These are phyloP conservation scores for Anthoceros angustus DNA, from an alignment of 225 moss, liverwort and hornwort genomes.

Conservation along the genomic window DNA sequence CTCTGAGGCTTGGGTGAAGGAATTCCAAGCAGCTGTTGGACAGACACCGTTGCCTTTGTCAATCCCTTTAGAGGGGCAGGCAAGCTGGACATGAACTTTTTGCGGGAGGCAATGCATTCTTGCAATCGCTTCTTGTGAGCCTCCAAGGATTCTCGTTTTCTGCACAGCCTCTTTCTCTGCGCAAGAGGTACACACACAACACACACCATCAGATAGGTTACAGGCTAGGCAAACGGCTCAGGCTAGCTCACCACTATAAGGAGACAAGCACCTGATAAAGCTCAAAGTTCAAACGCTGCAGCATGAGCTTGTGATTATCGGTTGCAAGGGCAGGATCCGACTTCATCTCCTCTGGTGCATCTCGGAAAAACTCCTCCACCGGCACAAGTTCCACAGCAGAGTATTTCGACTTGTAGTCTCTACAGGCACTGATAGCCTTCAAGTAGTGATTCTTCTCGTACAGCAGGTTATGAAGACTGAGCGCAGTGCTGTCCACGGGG, in stretches of 20 bases:
- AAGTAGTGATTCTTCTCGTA: constrained; percentile 93
- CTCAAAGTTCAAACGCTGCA: constrained; percentile 86
- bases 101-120: constrained; percentile 51
- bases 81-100: constrained; percentile 74
- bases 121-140: constrained; percentile 68
- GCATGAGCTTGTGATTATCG: constrained; percentile 69
- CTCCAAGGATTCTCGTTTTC: constrained; percentile 61
- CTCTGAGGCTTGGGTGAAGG: constrained; percentile 72
- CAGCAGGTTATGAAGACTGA: constrained; percentile 87
- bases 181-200: no score
- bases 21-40: constrained; percentile 78
- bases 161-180: constrained; percentile 87
- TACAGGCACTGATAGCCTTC: constrained; percentile 95
- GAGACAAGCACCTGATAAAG: constrained; percentile 54
- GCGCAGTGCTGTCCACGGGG: constrained; percentile 78
- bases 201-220: not conserved
- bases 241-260: not conserved
- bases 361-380: constrained; percentile 62
- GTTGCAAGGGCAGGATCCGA: constrained; percentile 44
- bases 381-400: constrained; percentile 79
- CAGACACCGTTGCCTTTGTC: constrained; percentile 92
- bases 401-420: constrained; percentile 87
- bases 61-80: constrained; percentile 70
- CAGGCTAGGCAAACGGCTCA: not conserved
- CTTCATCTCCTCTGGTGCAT: constrained; percentile 64